These are phyloP conservation scores for Simplicillium sp. DNA, from an alignment of 2,329 filamentous ascomycete species.

Conservation along the genomic window DNA sequence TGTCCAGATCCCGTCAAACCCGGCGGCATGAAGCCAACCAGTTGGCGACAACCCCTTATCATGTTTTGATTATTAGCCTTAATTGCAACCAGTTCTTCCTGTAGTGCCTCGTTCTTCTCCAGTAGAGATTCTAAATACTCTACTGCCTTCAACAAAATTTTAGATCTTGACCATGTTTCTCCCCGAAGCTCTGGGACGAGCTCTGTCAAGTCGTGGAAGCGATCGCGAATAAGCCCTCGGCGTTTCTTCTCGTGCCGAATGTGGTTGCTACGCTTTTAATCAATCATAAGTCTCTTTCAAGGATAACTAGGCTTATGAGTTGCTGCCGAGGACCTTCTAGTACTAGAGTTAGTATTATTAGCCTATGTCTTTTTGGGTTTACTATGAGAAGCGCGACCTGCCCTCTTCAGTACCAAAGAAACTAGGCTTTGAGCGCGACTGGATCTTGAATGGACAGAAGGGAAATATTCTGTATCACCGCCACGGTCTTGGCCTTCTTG, in stretches of 20 bases:
- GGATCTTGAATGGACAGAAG: not conserved
- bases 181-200: slow-evolving; percentile 4
- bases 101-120: slow-evolving; percentile 2
- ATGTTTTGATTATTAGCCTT: not conserved
- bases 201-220: slow-evolving; percentile 4
- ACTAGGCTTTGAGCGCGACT: not conserved
- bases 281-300: slow-evolving; percentile 3
- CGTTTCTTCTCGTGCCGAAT: slow-evolving; percentile 6
- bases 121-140: slow-evolving; percentile 2
- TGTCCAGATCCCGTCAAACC: too few species aligned
- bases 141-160: slow-evolving; percentile 3
- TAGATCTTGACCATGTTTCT: slow-evolving; percentile 4
- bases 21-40: not conserved
- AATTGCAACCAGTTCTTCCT: not conserved
- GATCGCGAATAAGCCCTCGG: slow-evolving; percentile 3
- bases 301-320: not conserved
- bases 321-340: not conserved
- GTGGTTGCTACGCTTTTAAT: slow-evolving; percentile 5
- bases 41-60: not conserved
- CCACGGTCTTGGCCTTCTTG: not conserved
- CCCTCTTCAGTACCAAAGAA: not conserved
- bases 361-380: not conserved
- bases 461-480: not conserved
- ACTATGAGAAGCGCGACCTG: not conserved
- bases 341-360: not conserved